These are phyloP conservation scores for Plasmodium reichenowi DNA, from an alignment of 169 alveolate species.

Conservation along the genomic window DNA sequence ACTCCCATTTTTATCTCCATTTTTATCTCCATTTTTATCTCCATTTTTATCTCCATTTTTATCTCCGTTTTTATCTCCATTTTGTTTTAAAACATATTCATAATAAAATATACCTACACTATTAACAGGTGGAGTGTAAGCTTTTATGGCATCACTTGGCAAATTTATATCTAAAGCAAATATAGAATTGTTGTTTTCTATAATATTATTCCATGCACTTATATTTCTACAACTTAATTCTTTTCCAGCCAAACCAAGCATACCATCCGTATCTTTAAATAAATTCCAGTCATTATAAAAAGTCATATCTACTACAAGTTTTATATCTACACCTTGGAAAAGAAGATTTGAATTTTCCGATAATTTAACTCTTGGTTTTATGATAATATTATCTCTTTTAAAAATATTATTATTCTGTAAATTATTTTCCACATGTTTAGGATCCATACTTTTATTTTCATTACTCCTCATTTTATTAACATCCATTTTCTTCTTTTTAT, in stretches of 20 bases:
- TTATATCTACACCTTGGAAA: conserved; percentile 27
- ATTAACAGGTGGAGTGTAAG: neutral
- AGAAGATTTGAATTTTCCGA: neutral
- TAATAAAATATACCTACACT: no score
- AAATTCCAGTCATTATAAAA: conserved; percentile 51
- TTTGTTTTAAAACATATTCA: neutral
- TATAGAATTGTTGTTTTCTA: conserved; percentile 29
- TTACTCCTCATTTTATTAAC: no score
- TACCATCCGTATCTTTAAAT: conserved; percentile 72
- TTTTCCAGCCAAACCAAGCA: conserved; percentile 55
- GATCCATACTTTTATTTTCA: no score
- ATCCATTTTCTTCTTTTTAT: neutral
- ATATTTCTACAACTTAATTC: conserved; percentile 64
- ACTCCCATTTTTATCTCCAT: neutral
- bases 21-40: neutral
- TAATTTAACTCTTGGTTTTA: neutral
- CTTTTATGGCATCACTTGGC: conserved; percentile 20
- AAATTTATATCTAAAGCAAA: conserved; percentile 55
- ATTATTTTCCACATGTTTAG: no score
- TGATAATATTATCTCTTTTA: neutral
- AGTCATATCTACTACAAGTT: conserved; percentile 28
- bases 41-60: neutral
- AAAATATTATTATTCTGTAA: no score
- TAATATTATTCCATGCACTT: conserved; percentile 49
- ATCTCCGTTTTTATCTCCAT: neutral